Percentiles rank a stretch among this genome's conserved stretches.
Conservation (phyloP, 352 stramenopile species). For the Phytophthora capsici region DNA sequence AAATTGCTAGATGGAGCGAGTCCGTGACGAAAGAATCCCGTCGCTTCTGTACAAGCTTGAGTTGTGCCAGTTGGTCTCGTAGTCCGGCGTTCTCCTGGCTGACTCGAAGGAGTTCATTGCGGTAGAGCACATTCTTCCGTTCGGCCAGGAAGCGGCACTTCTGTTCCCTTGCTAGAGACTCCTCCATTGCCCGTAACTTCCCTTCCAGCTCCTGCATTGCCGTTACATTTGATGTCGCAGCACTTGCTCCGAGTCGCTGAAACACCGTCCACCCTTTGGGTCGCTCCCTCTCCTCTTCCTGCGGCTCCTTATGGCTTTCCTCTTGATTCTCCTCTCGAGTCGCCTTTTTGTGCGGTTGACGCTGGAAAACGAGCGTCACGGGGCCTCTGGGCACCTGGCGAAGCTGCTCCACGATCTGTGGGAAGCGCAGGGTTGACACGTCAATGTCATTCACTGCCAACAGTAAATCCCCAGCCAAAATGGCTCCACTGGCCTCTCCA, state of each 20-base stretch:
- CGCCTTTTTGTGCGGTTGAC: slow-evolving; percentile 11
- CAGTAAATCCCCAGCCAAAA: slow-evolving; percentile 57
- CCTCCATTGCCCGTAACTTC: slow-evolving; percentile 40
- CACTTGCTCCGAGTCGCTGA: slow-evolving; percentile 41
- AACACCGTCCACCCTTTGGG: slow-evolving; percentile 51
- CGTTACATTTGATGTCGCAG: slow-evolving; percentile 8
- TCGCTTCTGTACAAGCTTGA: slow-evolving; percentile 25
- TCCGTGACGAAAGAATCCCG: slow-evolving; percentile 36
- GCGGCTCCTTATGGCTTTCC: slow-evolving; percentile 7
- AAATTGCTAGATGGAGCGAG: slow-evolving; percentile 55
- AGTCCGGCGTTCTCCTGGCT: slow-evolving; percentile 65
- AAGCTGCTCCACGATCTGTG: slow-evolving; percentile 67
- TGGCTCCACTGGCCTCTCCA: slow-evolving; percentile 62
- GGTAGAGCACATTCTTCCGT: slow-evolving; percentile 80
- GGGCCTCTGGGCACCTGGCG: slow-evolving; percentile 45
- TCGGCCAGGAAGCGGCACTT: slow-evolving; percentile 79
- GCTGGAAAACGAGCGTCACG: slow-evolving; percentile 58
- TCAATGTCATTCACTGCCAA: slow-evolving; percentile 50
- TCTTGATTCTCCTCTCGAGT: slow-evolving; percentile 13
- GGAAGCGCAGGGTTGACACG: slow-evolving; percentile 44
- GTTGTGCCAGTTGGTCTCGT: slow-evolving; percentile 42
- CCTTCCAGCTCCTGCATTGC: slow-evolving; percentile 41
- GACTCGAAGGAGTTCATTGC: slow-evolving; percentile 63
- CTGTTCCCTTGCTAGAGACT: slow-evolving; percentile 59
- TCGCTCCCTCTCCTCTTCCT: slow-evolving; percentile 15